A percentile compares a stretch with the other conserved stretches of the same genome.
Evolutionary conservation across 345 rosid species (phyloP).

Genomic region (Gynandropsis gynandra): DNA sequence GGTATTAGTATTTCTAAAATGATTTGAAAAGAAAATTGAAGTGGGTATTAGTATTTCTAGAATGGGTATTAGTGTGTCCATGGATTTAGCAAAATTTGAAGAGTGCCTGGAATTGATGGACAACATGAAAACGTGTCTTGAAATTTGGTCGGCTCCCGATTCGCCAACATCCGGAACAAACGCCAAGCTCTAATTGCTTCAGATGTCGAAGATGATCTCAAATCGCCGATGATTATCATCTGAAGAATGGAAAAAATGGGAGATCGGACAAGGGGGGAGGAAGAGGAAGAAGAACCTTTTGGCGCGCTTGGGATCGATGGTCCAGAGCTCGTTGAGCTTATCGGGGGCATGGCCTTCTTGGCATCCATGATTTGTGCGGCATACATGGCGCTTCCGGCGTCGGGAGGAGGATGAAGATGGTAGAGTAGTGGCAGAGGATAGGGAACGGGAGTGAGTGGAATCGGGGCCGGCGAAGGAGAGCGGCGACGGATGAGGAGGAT

Average conservation of each 20-base stretch:
- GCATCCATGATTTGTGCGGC: neutral
- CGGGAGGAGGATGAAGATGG: slow-evolving; percentile 25
- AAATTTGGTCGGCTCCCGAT: slow-evolving; percentile 87
- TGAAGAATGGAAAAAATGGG: neutral
- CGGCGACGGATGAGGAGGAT: neutral
- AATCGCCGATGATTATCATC: neutral
- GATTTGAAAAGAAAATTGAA: no score
- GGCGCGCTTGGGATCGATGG: slow-evolving; percentile 64
- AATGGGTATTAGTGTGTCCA: no score
- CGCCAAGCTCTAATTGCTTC: slow-evolving; percentile 10
- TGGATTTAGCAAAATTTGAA: no score
- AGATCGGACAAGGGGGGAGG: neutral
- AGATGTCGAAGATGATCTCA: neutral
- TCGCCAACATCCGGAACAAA: slow-evolving; percentile 58
- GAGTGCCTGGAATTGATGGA: no score
- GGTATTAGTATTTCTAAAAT: no score
- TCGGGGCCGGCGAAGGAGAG: neutral
- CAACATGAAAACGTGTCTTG: no score
- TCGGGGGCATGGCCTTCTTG: slow-evolving; percentile 62
- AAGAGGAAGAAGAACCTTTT: slow-evolving; percentile 37
- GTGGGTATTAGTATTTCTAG: no score
- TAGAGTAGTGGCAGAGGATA: neutral
- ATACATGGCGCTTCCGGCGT: slow-evolving; percentile 34
- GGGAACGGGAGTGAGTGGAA: no score
- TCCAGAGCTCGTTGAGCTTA: slow-evolving; percentile 65